Evolutionary conservation across 2,329 filamentous ascomycete genomes (phyloP).

Genomic region (Sporothrix phasma): DNA sequence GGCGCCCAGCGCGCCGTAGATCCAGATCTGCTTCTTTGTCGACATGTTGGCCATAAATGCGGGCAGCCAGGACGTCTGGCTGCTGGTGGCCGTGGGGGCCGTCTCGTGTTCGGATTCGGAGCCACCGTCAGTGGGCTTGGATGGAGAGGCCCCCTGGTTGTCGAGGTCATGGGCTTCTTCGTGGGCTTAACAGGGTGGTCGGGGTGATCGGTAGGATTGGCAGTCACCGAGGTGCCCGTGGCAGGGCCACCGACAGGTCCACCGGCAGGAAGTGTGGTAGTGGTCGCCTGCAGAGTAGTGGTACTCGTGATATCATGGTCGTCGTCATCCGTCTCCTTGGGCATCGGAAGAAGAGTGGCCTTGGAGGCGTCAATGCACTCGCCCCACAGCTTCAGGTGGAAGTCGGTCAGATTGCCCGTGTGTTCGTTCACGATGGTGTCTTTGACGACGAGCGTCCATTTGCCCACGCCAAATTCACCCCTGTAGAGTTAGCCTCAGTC

Average conservation of each 20-base stretch:
- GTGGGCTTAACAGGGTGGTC: conserved; percentile 47
- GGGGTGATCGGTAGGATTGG: conserved; percentile 51
- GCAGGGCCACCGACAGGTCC: conserved; percentile 25
- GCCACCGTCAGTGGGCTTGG: not conserved
- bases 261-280: conserved; percentile 48
- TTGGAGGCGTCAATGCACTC: conserved; percentile 69
- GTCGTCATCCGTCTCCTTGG: conserved; percentile 71
- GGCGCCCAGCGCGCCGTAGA: conserved; percentile 74
- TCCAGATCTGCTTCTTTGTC: conserved; percentile 83
- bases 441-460: conserved; percentile 84
- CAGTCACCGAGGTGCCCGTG: not conserved
- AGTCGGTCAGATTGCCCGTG: conserved; percentile 74
- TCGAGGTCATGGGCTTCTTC: conserved; percentile 24
- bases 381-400: conserved; percentile 90
- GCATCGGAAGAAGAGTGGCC: conserved; percentile 68
- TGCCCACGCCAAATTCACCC: conserved; percentile 81
- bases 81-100: conserved; percentile 27
- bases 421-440: conserved; percentile 70
- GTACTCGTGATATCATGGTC: conserved; percentile 61
- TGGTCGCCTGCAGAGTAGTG: conserved; percentile 50
- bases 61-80: conserved; percentile 59
- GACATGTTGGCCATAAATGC: conserved; percentile 82
- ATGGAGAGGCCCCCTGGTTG: conserved; percentile 17
- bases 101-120: conserved; percentile 25
- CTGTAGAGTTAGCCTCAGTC: conserved; percentile 36